Evolutionary conservation across 2,329 filamentous ascomycete species (phyloP).

Genomic region (Metarhizium album): DNA sequence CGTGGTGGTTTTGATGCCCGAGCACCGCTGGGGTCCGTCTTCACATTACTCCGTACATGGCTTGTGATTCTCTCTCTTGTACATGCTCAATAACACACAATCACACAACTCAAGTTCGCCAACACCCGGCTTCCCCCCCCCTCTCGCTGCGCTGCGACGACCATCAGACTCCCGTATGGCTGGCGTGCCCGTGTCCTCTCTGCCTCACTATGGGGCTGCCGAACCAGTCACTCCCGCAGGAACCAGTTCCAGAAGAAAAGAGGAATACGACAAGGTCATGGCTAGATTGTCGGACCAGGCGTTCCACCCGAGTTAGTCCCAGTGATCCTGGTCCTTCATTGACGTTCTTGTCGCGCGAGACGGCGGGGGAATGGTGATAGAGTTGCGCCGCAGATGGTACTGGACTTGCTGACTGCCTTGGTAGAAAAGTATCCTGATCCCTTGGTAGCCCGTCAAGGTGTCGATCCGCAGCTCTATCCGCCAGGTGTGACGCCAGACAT

Average conservation of each 20-base stretch:
- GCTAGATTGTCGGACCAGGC: constrained; percentile 31
- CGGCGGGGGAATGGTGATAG: not conserved
- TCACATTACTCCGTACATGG: too few relatives aligned
- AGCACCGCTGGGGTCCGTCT: too few relatives aligned
- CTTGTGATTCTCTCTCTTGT: too few relatives aligned
- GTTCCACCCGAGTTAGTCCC: constrained; percentile 34
- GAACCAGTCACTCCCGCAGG: constrained; percentile 8
- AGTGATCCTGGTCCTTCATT: not conserved
- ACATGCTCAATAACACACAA: too few relatives aligned
- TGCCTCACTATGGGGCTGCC: constrained; percentile 12
- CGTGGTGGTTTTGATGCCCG: too few relatives aligned
- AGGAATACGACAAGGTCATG: constrained; percentile 27
- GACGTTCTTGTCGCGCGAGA: not conserved
- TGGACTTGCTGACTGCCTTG: not conserved
- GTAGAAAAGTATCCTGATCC: constrained; percentile 35
- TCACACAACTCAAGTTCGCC: not conserved
- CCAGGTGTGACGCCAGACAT: constrained; percentile 28
- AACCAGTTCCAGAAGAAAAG: constrained; percentile 18
- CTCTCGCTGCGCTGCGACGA: too few relatives aligned
- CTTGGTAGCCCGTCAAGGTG: constrained; percentile 25
- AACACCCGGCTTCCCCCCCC: too few relatives aligned
- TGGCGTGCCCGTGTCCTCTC: constrained; percentile 10
- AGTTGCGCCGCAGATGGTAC: not conserved
- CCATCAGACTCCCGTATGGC: constrained; percentile 13
- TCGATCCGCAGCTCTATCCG: constrained; percentile 24